These are phyloP conservation scores for Mycena alexandri DNA, from an alignment of 768 basidiomycete genomes.

Conservation along the genomic window DNA sequence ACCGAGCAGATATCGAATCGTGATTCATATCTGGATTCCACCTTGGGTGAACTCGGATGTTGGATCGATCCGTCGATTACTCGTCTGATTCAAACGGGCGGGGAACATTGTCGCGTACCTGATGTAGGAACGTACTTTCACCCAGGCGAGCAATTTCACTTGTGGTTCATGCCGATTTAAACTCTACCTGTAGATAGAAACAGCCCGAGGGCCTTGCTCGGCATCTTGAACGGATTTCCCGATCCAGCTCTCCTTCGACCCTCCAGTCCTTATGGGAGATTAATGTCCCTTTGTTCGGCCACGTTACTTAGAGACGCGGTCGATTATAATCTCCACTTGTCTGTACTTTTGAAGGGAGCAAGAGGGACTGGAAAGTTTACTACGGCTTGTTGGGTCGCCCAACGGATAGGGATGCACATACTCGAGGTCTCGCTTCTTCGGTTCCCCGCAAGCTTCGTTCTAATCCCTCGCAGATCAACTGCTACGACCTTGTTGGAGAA, in stretches of 20 bases:
- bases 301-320: slow-evolving; percentile 67
- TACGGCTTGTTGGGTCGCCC: slow-evolving; percentile 66
- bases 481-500: slow-evolving; percentile 86
- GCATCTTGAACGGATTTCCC: slow-evolving; percentile 37
- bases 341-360: slow-evolving; percentile 82
- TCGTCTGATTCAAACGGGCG: slow-evolving; percentile 82
- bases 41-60: slow-evolving; percentile 83
- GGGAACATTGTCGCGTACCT: slow-evolving; percentile 76
- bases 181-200: slow-evolving; percentile 35
- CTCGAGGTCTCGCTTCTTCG: slow-evolving; percentile 68
- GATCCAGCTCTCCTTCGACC: slow-evolving; percentile 47
- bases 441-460: neutral
- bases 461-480: slow-evolving; percentile 73
- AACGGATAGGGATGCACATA: slow-evolving; percentile 79
- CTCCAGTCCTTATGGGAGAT: slow-evolving; percentile 56
- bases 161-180: neutral
- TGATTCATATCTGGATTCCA: slow-evolving; percentile 67
- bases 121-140: slow-evolving; percentile 62
- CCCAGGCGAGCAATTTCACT: slow-evolving; percentile 57
- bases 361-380: slow-evolving; percentile 88
- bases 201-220: slow-evolving; percentile 43
- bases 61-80: slow-evolving; percentile 84
- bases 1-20: slow-evolving; percentile 41
- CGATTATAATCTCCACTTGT: slow-evolving; percentile 73
- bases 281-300: slow-evolving; percentile 72